phyloP scores from a whole-genome alignment of 2,329 filamentous ascomycete genomes.

The Talaromyces sp. region DNA sequence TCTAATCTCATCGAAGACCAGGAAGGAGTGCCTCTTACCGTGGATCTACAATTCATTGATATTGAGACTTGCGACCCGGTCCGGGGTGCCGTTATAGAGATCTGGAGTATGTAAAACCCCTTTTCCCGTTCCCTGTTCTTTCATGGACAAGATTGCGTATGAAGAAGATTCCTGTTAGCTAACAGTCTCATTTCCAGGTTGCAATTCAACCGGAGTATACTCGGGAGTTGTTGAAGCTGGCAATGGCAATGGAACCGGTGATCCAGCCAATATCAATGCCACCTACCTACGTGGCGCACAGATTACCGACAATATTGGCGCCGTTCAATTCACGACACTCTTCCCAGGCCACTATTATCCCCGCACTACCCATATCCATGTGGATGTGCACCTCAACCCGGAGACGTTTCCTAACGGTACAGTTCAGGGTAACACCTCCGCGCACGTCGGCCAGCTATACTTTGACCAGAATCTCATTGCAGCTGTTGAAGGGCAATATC shows the following conservation, averaged over 20 bases:
- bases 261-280: slow-evolving; percentile 26
- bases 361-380: slow-evolving; percentile 45
- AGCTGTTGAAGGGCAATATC: slow-evolving; percentile 46
- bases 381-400: slow-evolving; percentile 36
- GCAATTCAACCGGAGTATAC: slow-evolving; percentile 42
- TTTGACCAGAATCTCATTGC: slow-evolving; percentile 56
- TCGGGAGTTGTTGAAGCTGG: slow-evolving; percentile 5
- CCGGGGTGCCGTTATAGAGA: slow-evolving; percentile 34
- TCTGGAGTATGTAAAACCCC: slow-evolving; percentile 30
- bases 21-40: slow-evolving; percentile 26
- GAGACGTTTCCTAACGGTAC: slow-evolving; percentile 35
- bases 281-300: slow-evolving; percentile 46
- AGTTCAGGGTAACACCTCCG: slow-evolving; percentile 48
- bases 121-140: background rate
- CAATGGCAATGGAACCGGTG: slow-evolving; percentile 10
- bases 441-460: slow-evolving; percentile 62
- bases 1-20: slow-evolving; percentile 37
- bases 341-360: slow-evolving; percentile 42
- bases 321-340: slow-evolving; percentile 43
- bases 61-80: slow-evolving; percentile 35
- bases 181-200: slow-evolving; percentile 15
- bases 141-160: background rate
- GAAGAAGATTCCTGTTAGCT: background rate
- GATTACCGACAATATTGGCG: slow-evolving; percentile 41
- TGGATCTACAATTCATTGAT: slow-evolving; percentile 43